Percentiles rank a stretch among this genome's conserved stretches.
Evolutionary conservation across 768 basidiomycete species (phyloP).

Genomic region (Suillus plorans): DNA sequence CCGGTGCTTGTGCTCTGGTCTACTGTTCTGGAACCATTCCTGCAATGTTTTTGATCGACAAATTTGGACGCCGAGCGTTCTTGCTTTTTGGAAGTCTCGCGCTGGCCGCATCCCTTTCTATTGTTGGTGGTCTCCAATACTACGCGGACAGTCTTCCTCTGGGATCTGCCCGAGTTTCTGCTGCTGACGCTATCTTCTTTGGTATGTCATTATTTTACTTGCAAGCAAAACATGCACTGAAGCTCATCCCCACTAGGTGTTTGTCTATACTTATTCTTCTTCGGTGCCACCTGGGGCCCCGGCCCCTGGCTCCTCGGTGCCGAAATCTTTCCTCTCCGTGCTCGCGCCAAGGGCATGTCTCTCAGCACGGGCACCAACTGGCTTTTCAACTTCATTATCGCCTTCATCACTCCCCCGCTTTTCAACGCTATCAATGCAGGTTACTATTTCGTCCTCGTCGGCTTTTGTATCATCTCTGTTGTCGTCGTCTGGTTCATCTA

Average conservation of each 20-base stretch:
- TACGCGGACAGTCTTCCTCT: slow-evolving; percentile 38
- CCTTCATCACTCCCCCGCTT: slow-evolving; percentile 56
- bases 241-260: slow-evolving; percentile 28
- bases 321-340: slow-evolving; percentile 47
- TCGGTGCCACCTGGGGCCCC: slow-evolving; percentile 57
- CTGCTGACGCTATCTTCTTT: slow-evolving; percentile 38
- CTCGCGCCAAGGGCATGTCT: slow-evolving; percentile 40
- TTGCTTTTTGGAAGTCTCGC: slow-evolving; percentile 46
- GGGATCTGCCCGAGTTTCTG: slow-evolving; percentile 28
- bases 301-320: slow-evolving; percentile 53
- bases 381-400: slow-evolving; percentile 40
- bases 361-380: slow-evolving; percentile 34
- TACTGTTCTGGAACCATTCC: slow-evolving; percentile 53
- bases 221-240: slow-evolving; percentile 14
- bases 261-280: slow-evolving; percentile 60
- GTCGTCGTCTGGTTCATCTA: slow-evolving; percentile 48
- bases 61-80: slow-evolving; percentile 49
- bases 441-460: slow-evolving; percentile 52
- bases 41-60: slow-evolving; percentile 54
- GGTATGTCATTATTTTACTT: slow-evolving; percentile 18
- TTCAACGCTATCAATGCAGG: slow-evolving; percentile 49
- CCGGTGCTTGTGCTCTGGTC: slow-evolving; percentile 45
- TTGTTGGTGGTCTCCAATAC: slow-evolving; percentile 54
- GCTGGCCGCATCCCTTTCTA: slow-evolving; percentile 44
- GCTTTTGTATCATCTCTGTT: slow-evolving; percentile 44